Evolutionary conservation across 2,329 filamentous ascomycete genomes (phyloP).

Genomic region (Boeremia lycopersici): DNA sequence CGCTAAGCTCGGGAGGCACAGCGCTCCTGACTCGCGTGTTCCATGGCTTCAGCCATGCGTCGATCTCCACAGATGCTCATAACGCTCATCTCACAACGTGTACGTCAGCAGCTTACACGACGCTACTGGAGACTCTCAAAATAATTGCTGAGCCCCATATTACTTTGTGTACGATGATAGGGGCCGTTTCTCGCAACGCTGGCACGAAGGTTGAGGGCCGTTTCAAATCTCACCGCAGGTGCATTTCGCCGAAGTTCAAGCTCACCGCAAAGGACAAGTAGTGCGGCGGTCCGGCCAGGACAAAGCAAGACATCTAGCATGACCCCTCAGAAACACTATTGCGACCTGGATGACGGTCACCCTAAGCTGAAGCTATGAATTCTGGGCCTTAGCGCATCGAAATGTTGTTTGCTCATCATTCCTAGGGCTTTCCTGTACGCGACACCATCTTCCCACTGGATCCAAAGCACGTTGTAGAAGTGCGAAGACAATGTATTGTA

Average conservation of each 20-base stretch:
- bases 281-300: background rate
- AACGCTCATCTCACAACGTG: background rate
- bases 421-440: conserved; percentile 19
- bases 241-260: background rate
- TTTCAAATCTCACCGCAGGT: conserved; percentile 8
- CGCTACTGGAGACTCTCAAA: background rate
- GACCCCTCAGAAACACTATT: background rate
- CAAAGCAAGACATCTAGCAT: background rate
- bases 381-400: conserved; percentile 4
- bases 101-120: conserved; percentile 7
- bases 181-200: background rate
- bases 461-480: conserved; percentile 22
- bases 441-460: conserved; percentile 11
- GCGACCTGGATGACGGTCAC: background rate
- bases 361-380: background rate
- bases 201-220: background rate
- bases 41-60: conserved; percentile 7
- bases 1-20: conserved; percentile 14
- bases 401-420: conserved; percentile 12
- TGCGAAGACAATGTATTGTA: background rate
- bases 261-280: background rate
- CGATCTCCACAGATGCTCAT: conserved; percentile 7
- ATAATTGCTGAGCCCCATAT: background rate
- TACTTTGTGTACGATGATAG: background rate
- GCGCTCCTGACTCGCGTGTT: conserved; percentile 3